Evolutionary conservation across 2,329 filamentous ascomycete species (phyloP).

Genomic region (Trichoderma lentiforme): DNA sequence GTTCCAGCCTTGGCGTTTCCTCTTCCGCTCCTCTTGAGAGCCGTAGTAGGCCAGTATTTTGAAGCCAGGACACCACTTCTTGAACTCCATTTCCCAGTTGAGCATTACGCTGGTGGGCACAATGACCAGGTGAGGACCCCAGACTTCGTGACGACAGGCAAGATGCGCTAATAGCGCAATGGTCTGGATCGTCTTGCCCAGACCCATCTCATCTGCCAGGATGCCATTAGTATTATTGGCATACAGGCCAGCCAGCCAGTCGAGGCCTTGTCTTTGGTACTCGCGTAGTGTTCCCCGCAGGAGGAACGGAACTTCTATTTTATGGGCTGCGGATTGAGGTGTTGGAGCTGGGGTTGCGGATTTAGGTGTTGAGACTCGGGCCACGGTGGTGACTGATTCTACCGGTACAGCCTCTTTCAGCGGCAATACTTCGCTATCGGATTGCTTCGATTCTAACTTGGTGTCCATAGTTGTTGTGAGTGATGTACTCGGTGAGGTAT

Average conservation of each 20-base stretch:
- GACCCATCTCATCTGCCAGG: constrained; percentile 94
- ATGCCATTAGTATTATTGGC: constrained; percentile 93
- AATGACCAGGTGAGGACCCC: constrained; percentile 94
- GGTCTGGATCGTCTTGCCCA: constrained; percentile 97
- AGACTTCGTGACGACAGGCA: constrained; percentile 83
- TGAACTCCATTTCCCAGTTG: constrained; percentile 99
- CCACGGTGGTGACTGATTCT: constrained; percentile 33
- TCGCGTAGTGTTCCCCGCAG: constrained; percentile 86
- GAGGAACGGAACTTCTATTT: constrained; percentile 75
- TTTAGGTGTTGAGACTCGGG: constrained; percentile 30
- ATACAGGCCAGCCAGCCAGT: constrained; percentile 94
- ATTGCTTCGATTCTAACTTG: constrained; percentile 42
- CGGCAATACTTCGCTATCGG: not conserved
- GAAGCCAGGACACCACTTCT: constrained; percentile 97
- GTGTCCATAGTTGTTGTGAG: constrained; percentile 33
- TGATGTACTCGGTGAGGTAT: constrained; percentile 30
- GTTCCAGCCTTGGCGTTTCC: constrained; percentile 89
- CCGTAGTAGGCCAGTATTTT: constrained; percentile 98
- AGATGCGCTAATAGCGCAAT: constrained; percentile 91
- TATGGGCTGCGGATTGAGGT: constrained; percentile 37
- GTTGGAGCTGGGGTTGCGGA: constrained; percentile 27
- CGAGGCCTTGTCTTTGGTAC: constrained; percentile 94
- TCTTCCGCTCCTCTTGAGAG: constrained; percentile 83
- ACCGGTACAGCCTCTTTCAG: constrained; percentile 23
- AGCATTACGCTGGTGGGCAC: constrained; percentile 98